Conservation (phyloP, 1,284 basidiomycete genomes). For the Trichosporon faecale region DNA sequence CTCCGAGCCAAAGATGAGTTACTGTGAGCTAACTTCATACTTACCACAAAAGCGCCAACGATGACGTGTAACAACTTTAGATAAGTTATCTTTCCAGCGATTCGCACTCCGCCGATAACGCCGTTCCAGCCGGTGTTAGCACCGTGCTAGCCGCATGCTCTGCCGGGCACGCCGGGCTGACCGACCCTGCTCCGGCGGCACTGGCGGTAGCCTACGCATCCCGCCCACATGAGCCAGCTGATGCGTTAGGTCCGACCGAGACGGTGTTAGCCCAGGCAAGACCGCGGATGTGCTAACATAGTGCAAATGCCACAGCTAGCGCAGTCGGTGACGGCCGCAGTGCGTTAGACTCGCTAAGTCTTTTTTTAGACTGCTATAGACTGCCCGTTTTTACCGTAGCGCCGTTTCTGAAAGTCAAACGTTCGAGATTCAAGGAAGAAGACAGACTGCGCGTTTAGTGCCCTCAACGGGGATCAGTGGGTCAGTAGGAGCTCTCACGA, state of each 20-base stretch:
- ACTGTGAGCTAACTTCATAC: neutral
- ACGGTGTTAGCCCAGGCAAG: neutral
- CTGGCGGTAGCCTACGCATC: neutral
- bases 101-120: neutral
- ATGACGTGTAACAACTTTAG: neutral
- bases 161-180: neutral
- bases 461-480: neutral
- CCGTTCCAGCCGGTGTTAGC: neutral
- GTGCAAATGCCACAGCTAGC: neutral
- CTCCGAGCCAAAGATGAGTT: neutral
- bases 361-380: too few species aligned
- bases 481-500: neutral
- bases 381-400: neutral
- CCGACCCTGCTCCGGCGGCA: neutral
- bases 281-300: neutral
- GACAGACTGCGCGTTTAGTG: neutral
- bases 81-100: neutral
- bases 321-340: neutral
- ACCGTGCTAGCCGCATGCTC: neutral
- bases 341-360: neutral
- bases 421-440: neutral
- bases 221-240: neutral
- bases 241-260: neutral
- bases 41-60: neutral
- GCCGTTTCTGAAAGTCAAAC: neutral